Evolutionary conservation across 1,284 basidiomycete species (phyloP), one percentile per base, ranked within the genome.

Genomic region (Pholiota adiposa): DNA sequence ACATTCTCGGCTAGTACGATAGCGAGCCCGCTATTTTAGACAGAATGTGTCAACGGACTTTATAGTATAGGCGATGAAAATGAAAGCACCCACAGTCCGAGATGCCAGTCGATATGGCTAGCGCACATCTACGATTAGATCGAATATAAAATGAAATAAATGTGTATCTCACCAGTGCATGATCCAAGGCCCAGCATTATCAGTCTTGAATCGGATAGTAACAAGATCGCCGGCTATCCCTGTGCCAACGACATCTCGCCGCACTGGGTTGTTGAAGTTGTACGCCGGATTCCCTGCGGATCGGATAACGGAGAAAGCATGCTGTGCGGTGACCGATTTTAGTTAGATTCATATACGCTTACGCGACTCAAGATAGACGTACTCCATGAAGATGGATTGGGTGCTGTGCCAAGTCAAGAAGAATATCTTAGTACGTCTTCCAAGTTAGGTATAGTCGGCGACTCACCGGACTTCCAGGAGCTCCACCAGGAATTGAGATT

Each of bases 21-120:
- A 36, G 76, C 75, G 7, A 80, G 70, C 4, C 79, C 79, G 55
- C 61, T 63, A 23, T 31, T 4, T 38, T 7, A 18, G 27, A 33
- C 21, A 31, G 14, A 8, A 16, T 16, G n/a, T 21, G 6, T 18
- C 34, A n/a, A 4, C 14, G 31, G n/a, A 21, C 18, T 7, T 4
- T 33, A 70, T 16, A n/a, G 14, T 38, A 12, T 9, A 14, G 36
- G 14, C 6, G 36, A 4, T 38, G 14, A 14, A 29, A n/a, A 29
- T 23, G 41, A 34, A 27, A 44, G 12, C 54, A 48, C 65, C 57
- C 69, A 71, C 71, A 65, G 67, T 54, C 77, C 74, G 1, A 82
- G 64, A 69, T 82, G 80, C 76, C 78, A 82, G 53, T 84, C 77
- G 59, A 82, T 77, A 60, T 80, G 79, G 63, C 82, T 76, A 31